A percentile compares a stretch with the other conserved stretches of the same genome.
Evolutionary conservation across 768 basidiomycete genomes (phyloP).

Genomic region (Amanita subjunquillea): DNA sequence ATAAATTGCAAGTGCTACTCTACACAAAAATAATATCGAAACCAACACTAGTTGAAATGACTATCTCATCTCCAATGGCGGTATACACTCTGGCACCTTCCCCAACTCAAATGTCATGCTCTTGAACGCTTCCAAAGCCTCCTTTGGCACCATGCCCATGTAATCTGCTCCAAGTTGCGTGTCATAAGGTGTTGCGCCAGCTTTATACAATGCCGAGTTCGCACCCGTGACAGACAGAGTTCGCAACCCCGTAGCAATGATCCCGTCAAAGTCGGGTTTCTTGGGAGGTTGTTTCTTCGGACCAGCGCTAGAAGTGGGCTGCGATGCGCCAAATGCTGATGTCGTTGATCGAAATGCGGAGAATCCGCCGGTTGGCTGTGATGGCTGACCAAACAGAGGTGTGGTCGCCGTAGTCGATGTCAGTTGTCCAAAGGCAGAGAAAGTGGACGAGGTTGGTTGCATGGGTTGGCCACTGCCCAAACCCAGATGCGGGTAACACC

Average conservation of each 20-base stretch:
- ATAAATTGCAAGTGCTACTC: too few species aligned
- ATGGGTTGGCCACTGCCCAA: conserved; percentile 9
- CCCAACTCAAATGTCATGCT: conserved; percentile 53
- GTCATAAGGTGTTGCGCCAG: conserved; percentile 47
- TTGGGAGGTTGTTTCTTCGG: background rate
- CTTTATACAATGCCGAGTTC: conserved; percentile 20
- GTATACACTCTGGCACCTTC: conserved; percentile 65
- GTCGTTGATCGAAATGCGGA: conserved; percentile 8
- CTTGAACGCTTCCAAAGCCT: conserved; percentile 42
- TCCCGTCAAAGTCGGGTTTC: conserved; percentile 2
- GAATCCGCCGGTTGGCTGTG: background rate
- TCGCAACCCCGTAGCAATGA: background rate
- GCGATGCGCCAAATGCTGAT: background rate
- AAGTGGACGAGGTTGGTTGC: conserved; percentile 6
- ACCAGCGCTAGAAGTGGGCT: background rate
- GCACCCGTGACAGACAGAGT: background rate
- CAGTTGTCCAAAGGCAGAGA: conserved; percentile 10
- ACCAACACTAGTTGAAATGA: too few species aligned
- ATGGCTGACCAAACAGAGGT: background rate
- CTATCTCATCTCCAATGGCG: conserved; percentile 48
- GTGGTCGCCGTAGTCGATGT: conserved; percentile 4
- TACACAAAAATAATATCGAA: too few species aligned
- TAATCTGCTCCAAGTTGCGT: conserved; percentile 50
- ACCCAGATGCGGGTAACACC: conserved; percentile 9
- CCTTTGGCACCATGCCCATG: conserved; percentile 37